These are phyloP conservation scores for Ganoderma boninense DNA, from an alignment of 1,284 basidiomycete genomes.

Conservation along the genomic window DNA sequence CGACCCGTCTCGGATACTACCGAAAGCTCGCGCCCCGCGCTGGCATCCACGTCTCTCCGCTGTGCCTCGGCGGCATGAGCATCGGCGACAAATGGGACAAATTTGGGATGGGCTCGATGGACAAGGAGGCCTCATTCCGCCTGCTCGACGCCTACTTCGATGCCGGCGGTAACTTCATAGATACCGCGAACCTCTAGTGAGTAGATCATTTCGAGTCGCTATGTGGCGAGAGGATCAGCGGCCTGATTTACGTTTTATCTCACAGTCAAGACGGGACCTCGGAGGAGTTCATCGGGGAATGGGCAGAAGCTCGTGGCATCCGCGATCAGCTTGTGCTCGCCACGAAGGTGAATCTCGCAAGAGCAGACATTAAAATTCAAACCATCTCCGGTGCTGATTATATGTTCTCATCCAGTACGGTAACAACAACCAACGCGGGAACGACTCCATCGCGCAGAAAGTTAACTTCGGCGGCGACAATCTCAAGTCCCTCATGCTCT, in stretches of 20 bases:
- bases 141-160: slow-evolving; percentile 44
- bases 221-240: neutral
- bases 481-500: slow-evolving; percentile 51
- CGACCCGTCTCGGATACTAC: slow-evolving; percentile 23
- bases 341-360: slow-evolving; percentile 50
- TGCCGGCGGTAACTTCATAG: slow-evolving; percentile 45
- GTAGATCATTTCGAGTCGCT: neutral
- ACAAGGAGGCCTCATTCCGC: slow-evolving; percentile 42
- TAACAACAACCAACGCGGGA: slow-evolving; percentile 40
- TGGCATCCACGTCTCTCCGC: slow-evolving; percentile 20
- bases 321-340: slow-evolving; percentile 55
- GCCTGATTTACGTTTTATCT: neutral
- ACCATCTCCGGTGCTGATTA: neutral
- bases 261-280: slow-evolving; percentile 41
- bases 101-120: slow-evolving; percentile 49
- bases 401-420: slow-evolving; percentile 38
- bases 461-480: slow-evolving; percentile 56
- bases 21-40: slow-evolving; percentile 24
- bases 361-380: too few species aligned
- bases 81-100: slow-evolving; percentile 55
- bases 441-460: slow-evolving; percentile 42
- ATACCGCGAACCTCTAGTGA: slow-evolving; percentile 42
- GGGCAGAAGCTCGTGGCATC: slow-evolving; percentile 48
- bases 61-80: slow-evolving; percentile 60
- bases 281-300: slow-evolving; percentile 51